Base-by-base conservation (phyloP, 2,329 filamentous ascomycete species). In the Aspergillus texensis region DNA sequence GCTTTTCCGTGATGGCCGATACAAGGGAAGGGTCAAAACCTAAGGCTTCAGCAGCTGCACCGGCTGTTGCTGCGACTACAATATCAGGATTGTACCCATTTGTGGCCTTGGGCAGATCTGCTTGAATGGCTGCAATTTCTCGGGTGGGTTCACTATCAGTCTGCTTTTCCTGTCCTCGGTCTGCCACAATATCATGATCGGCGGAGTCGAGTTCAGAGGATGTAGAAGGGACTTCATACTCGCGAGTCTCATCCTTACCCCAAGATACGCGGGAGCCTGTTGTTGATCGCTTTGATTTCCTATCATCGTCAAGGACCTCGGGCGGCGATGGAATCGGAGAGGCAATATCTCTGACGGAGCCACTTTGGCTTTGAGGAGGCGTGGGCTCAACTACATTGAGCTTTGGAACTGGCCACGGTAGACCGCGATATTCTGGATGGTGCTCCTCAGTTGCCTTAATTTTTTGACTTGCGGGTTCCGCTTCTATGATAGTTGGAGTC, bases 11-110 rank as follows among this genome's bases (percentile, higher is more conserved):
- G 87, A 85, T 5, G 53, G 91, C 82, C 41, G 90, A 89, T 53
- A 92, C 87, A 62, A 92, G 87, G 46, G 90, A 85, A 5, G 89
- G 86, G 70, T 91, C 85, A 66, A 93, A 92, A 0, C 90, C 90
- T 53, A 88, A 86, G n/a, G 88, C 85, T 71, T 89, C 80, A 56
- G 91, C 81, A 1, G 88, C 89, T 55, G 89, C 91, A 62, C 89
- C 89, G 54, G 92, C 78, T 3, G 86, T 87, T 32, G 90, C 90
- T 9, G 88, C 87, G 68, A 93, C 92, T 58, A 88, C 88, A 10
- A 90, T 78, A 68, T 92, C 90, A 62, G 89, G 85, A 1, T 80
- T 85, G 70, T 61, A 36, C 9, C 62, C 57, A n/a, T 67, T 63
- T 0, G 61, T 50, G 10, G 39, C 43, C 34, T 66, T 59, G n/a